phyloP scores from a whole-genome alignment of 2,329 filamentous ascomycete genomes.

The Pseudogymnoascus pannorum region DNA sequence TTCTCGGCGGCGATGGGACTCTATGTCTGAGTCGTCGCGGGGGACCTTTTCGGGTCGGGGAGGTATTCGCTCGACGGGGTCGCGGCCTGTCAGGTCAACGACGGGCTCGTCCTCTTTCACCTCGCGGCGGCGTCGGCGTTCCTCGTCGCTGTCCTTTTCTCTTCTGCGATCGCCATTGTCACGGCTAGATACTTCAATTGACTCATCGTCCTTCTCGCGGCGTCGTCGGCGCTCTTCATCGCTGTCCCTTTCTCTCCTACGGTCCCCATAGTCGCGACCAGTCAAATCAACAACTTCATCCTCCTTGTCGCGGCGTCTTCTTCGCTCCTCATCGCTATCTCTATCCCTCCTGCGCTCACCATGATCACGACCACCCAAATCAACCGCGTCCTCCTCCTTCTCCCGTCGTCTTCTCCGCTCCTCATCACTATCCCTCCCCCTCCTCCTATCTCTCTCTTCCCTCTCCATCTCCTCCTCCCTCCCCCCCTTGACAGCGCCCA shows the following conservation, averaged over 20 bases:
- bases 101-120: background rate
- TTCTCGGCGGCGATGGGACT: background rate
- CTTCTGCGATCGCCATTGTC: background rate
- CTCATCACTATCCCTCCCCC: slow-evolving; percentile 10
- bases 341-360: background rate
- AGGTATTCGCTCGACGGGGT: background rate
- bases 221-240: background rate
- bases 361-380: background rate
- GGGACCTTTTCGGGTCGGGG: background rate
- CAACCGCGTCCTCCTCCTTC: background rate
- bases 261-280: background rate
- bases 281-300: background rate
- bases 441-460: slow-evolving; percentile 1
- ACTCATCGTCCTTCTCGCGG: background rate
- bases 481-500: slow-evolving; percentile 25
- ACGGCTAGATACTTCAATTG: background rate
- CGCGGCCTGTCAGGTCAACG: slow-evolving; percentile 5
- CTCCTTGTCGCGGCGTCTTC: background rate
- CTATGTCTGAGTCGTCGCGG: background rate
- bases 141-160: slow-evolving; percentile 12
- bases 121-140: slow-evolving; percentile 16
- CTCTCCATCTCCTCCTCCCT: slow-evolving; percentile 4
- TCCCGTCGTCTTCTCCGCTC: background rate
- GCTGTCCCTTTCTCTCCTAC: background rate
- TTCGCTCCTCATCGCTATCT: slow-evolving; percentile 8